Evolutionary conservation across 345 rosid species (phyloP), one percentile per base, ranked within the genome.

Genomic region (Hypericum androsaemum): DNA sequence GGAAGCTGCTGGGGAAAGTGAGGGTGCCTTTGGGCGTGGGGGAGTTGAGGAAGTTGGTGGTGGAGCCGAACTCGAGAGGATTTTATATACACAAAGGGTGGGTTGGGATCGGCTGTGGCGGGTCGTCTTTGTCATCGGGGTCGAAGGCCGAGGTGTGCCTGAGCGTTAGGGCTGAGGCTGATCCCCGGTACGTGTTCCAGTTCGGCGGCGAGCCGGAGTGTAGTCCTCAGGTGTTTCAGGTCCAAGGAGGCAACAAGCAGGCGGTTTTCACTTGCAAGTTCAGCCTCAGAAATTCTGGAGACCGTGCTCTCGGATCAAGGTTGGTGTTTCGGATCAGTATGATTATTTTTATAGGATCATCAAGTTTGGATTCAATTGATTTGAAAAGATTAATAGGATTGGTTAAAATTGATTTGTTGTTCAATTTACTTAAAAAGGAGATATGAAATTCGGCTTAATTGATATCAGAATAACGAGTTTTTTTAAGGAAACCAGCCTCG

Each of bases 251-350:
- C 58, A 78, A 73, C 6, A 84, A 71, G 53, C 96, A 92, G 55
- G 89, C 98, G 0, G 98, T 92, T 10, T 92, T 92, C 70, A 87
- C 96, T 53, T 88, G 96, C 88, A 92, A 92, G 59, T 92, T 92
- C 65, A 80, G 84, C 35, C 76, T 79, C 58, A 75, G 94, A 37
- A 76, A 66, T 58, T 52, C 79, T 0, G 59, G 62, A 4, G 98
- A 92, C 63, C 69, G 95, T 37, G 79, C 54, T 69, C 63, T 76
- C 63, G 70, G 69, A 50, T 72, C 88, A 39, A 82, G 85, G 95
- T 82, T 52, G 32, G 32, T 22, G 1, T n/a, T n/a, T n/a, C n/a
- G n/a, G n/a, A n/a, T n/a, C n/a, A n/a, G n/a, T n/a, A n/a, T n/a
- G n/a, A n/a, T n/a, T n/a, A n/a, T n/a, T n/a, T n/a, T n/a, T n/a